These are phyloP conservation scores for Coemansia sp. DNA, from an alignment of 192 early-diverging fungal species.

Conservation along the genomic window DNA sequence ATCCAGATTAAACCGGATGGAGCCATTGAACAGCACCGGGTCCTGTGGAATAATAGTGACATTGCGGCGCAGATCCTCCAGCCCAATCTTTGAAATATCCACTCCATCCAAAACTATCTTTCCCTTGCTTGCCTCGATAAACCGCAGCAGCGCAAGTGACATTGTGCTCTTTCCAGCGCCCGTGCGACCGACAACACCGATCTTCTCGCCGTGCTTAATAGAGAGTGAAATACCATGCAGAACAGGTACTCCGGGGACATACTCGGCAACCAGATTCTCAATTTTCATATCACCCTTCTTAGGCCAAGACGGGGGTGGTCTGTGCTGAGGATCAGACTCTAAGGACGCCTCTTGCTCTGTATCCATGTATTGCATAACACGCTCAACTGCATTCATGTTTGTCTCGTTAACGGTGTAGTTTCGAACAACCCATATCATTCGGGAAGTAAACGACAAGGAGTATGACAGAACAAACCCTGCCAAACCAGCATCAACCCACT, in stretches of 20 bases:
- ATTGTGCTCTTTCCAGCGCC: constrained; percentile 79
- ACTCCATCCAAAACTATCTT: constrained; percentile 73
- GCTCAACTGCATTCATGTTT: constrained; percentile 82
- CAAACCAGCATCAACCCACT: constrained; percentile 74
- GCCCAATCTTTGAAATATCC: constrained; percentile 69
- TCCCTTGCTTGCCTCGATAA: constrained; percentile 69
- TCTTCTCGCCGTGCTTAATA: constrained; percentile 70
- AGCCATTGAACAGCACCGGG: constrained; percentile 72
- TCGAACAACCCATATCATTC: constrained; percentile 77
- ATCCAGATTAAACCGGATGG: constrained; percentile 86
- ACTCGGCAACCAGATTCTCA: constrained; percentile 67
- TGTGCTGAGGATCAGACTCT: constrained; percentile 53
- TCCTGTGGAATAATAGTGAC: constrained; percentile 91
- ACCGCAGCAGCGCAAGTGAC: constrained; percentile 70
- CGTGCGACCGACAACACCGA: constrained; percentile 88
- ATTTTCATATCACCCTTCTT: constrained; percentile 48
- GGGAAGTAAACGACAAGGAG: constrained; percentile 75
- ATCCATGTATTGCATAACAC: constrained; percentile 74
- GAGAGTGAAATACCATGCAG: constrained; percentile 56
- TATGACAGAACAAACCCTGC: constrained; percentile 83
- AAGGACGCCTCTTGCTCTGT: constrained; percentile 78
- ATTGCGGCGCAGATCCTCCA: constrained; percentile 71
- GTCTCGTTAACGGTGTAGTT: constrained; percentile 76
- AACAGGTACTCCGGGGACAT: constrained; percentile 67
- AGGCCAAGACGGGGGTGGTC: constrained; percentile 64